A percentile compares a stretch with the other conserved stretches of the same genome.
These are phyloP conservation scores for Barnettozyma vustinii DNA, from an alignment of 805 yeast species.

Conservation along the genomic window DNA sequence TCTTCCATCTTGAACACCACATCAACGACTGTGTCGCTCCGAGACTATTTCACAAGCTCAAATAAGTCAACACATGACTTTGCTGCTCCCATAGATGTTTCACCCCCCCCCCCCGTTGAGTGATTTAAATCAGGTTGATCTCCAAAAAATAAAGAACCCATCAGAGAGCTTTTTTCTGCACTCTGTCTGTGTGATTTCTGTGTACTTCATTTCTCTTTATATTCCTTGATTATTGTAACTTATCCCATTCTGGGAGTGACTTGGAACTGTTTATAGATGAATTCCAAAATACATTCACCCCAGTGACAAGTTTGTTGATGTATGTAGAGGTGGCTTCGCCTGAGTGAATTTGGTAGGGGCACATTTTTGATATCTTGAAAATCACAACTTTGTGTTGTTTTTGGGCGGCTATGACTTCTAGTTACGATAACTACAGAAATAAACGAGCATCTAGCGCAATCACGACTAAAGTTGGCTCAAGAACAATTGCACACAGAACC, in stretches of 20 bases:
- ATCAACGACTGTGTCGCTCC: constrained; percentile 89
- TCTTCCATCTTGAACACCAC: constrained; percentile 94
- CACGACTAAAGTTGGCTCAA: neutral
- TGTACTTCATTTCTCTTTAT: neutral
- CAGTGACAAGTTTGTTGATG: neutral
- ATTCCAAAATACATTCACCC: neutral
- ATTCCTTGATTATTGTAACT: neutral
- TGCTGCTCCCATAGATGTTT: neutral
- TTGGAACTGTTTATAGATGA: neutral
- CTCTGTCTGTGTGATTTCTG: neutral
- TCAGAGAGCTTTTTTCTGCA: neutral
- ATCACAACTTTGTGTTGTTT: neutral
- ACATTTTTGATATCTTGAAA: neutral
- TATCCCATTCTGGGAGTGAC: neutral
- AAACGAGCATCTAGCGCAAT: neutral
- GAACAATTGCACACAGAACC: neutral
- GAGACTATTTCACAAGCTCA: constrained; percentile 77
- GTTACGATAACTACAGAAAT: neutral
- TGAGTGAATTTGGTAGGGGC: neutral
- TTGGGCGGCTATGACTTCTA: neutral
- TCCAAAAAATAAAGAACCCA: neutral
- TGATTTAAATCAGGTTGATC: no score
- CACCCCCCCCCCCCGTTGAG: neutral
- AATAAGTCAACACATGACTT: constrained; percentile 34
- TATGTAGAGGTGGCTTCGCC: neutral